phyloP scores from a whole-genome alignment of 169 alveolate genomes.

The Eimeria falciformis region DNA sequence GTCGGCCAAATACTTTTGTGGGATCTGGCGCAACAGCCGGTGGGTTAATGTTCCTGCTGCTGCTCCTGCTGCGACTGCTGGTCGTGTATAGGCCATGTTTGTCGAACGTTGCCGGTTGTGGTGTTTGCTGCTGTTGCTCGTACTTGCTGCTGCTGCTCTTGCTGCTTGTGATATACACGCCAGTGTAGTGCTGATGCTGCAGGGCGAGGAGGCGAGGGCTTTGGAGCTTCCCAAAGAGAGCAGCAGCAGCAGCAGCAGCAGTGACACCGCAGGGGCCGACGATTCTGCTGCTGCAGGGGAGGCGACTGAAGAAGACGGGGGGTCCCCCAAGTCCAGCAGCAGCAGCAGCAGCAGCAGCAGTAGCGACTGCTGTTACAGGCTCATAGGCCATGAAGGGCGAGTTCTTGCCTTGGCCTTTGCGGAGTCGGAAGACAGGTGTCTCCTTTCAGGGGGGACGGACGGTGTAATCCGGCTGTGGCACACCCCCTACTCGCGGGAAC shows the following conservation, averaged over 20 bases:
- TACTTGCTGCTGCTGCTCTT: not conserved
- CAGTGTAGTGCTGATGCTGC: not conserved
- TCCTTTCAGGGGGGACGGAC: conserved; percentile 69
- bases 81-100: no score
- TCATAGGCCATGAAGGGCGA: conserved; percentile 61
- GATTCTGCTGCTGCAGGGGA: not conserved
- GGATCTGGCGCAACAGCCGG: conserved; percentile 49
- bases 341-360: conserved; percentile 32
- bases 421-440: conserved; percentile 58
- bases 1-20: conserved; percentile 63
- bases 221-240: not conserved
- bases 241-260: conserved; percentile 4
- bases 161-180: not conserved
- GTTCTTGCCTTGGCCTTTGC: conserved; percentile 59
- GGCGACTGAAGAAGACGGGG: conserved; percentile 1
- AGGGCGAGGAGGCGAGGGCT: conserved; percentile 51
- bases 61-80: conserved; percentile 5
- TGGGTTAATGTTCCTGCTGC: conserved; percentile 18
- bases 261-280: not conserved
- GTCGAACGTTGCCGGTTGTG: no score
- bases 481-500: conserved; percentile 17
- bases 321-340: not conserved
- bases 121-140: not conserved
- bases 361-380: conserved; percentile 4
- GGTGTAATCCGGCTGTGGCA: conserved; percentile 66